phyloP scores from a whole-genome alignment of 179 eudicot genomes.

The Beta macrorhiza region DNA sequence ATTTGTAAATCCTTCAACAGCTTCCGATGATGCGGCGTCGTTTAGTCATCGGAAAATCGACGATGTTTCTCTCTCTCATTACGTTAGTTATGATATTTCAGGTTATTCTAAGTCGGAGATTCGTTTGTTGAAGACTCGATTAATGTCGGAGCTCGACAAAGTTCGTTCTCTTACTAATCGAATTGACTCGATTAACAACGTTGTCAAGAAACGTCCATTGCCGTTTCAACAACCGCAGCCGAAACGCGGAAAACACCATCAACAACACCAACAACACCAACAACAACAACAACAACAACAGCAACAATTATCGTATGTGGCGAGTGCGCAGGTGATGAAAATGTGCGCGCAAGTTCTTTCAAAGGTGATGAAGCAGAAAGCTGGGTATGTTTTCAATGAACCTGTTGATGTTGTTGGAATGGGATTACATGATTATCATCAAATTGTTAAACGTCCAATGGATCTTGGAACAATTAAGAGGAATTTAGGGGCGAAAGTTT shows the following conservation, averaged over 20 bases:
- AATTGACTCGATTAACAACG: conserved; percentile 28
- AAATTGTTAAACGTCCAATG: conserved; percentile 72
- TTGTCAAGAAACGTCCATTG: conserved; percentile 35
- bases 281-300: not conserved
- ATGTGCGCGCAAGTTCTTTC: conserved; percentile 49
- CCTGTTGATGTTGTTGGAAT: conserved; percentile 62
- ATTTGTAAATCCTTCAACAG: conserved; percentile 28
- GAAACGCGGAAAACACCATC: conserved; percentile 22
- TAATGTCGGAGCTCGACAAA: conserved; percentile 57
- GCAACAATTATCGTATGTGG: conserved; percentile 11
- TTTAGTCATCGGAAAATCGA: conserved; percentile 32
- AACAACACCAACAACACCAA: too few relatives aligned
- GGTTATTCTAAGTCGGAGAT: conserved; percentile 47
- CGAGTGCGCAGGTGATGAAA: conserved; percentile 47
- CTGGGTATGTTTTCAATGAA: conserved; percentile 45
- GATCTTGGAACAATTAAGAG: conserved; percentile 79
- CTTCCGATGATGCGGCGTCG: conserved; percentile 57
- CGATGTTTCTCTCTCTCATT: conserved; percentile 28
- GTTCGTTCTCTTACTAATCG: conserved; percentile 47
- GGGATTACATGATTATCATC: conserved; percentile 73
- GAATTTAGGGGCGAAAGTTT: conserved; percentile 40
- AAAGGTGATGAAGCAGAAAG: conserved; percentile 59
- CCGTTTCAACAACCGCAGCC: conserved; percentile 28
- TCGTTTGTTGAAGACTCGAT: conserved; percentile 40
- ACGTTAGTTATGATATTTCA: conserved; percentile 43